phyloP scores from a whole-genome alignment of 1,284 basidiomycete species.

The Ceratobasidium sp. region DNA sequence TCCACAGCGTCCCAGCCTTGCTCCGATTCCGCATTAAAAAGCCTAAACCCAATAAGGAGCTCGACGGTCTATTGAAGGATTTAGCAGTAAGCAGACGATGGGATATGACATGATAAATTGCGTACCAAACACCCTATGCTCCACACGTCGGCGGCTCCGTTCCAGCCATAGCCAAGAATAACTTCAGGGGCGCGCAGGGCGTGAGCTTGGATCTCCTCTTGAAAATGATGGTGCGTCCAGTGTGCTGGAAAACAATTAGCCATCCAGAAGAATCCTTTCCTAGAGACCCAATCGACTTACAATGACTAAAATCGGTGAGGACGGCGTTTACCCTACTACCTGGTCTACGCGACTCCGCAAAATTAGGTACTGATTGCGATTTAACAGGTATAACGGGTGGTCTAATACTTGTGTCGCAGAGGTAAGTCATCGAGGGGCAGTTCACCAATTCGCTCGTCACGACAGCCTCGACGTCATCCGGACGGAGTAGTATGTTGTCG shows the following conservation, averaged over 20 bases:
- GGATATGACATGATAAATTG: background rate
- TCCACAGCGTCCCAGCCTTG: background rate
- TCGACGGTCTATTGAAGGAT: background rate
- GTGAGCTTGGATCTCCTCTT: background rate
- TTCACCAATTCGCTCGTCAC: constrained; percentile 46
- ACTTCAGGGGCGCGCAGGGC: constrained; percentile 12
- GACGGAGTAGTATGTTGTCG: constrained; percentile 62
- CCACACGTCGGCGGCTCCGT: constrained; percentile 5
- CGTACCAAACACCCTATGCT: constrained; percentile 12
- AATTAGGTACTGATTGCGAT: background rate
- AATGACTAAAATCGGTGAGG: background rate
- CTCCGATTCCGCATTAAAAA: background rate
- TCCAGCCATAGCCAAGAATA: constrained; percentile 4
- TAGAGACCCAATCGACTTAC: no score
- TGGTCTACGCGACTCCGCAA: background rate
- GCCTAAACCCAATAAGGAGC: background rate
- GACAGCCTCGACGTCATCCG: constrained; percentile 43
- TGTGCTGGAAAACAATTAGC: no score
- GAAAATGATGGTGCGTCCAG: constrained; percentile 1
- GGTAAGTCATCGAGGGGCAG: background rate
- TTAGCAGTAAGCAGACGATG: background rate
- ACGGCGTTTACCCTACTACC: background rate
- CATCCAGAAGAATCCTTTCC: no score
- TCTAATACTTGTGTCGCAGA: background rate
- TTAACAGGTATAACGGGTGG: constrained; percentile 4